phyloP scores from a whole-genome alignment of 2,329 filamentous ascomycete genomes.

The Aspergillus novoparasiticus region DNA sequence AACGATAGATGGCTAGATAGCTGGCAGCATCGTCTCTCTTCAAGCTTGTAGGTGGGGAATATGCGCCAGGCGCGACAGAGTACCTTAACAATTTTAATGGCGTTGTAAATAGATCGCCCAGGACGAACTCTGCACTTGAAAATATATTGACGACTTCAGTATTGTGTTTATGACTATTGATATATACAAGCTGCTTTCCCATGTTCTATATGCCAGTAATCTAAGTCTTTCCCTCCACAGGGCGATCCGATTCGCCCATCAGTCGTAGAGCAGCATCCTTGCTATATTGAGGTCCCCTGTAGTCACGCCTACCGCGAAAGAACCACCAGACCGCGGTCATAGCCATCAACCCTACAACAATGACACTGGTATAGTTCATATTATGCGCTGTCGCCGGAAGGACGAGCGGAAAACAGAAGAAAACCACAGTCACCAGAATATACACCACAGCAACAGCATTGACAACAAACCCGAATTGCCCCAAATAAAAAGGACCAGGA shows the following conservation, averaged over 20 bases:
- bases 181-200: neutral
- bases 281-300: constrained; percentile 44
- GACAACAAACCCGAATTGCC: constrained; percentile 51
- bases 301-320: constrained; percentile 30
- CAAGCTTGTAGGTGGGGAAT: neutral
- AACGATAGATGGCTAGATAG: neutral
- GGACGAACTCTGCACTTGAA: neutral
- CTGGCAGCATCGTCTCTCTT: neutral
- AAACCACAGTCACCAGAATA: constrained; percentile 62
- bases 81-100: neutral
- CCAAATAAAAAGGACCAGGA: constrained; percentile 63
- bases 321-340: constrained; percentile 40
- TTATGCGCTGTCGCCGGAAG: constrained; percentile 48
- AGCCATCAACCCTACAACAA: constrained; percentile 38
- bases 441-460: constrained; percentile 59
- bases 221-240: constrained; percentile 9
- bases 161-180: neutral
- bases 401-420: constrained; percentile 63
- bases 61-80: neutral
- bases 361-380: constrained; percentile 57
- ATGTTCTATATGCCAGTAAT: neutral
- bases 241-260: constrained; percentile 37
- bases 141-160: neutral
- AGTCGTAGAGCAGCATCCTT: constrained; percentile 58
- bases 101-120: neutral